phyloP scores from a whole-genome alignment of 2,329 filamentous ascomycete genomes.

The Paraphoma sp. region DNA sequence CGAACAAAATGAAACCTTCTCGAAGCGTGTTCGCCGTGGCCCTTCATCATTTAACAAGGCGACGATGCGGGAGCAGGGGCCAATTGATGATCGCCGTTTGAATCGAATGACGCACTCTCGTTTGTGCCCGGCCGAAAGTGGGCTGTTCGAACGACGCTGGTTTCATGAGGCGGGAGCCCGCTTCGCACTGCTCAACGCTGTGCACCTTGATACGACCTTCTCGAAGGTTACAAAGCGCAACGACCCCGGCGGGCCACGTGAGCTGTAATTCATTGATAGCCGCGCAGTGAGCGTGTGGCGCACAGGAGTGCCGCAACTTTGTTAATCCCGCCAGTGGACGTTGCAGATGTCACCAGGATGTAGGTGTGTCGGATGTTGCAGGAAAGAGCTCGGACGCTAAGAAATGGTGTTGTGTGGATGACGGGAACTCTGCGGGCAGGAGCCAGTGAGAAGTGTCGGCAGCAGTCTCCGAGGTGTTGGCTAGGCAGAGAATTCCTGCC shows the following conservation, averaged over 20 bases:
- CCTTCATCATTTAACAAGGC: constrained; percentile 28
- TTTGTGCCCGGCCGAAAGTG: constrained; percentile 14
- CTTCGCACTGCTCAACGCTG: constrained; percentile 16
- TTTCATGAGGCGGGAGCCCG: constrained; percentile 38
- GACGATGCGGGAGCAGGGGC: constrained; percentile 26
- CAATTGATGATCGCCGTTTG: constrained; percentile 39
- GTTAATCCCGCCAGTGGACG: constrained; percentile 3
- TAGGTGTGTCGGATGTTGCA: constrained; percentile 10
- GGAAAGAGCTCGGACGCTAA: constrained; percentile 2
- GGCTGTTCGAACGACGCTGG: constrained; percentile 32
- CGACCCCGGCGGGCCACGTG: constrained; percentile 18
- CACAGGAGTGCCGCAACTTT: not conserved
- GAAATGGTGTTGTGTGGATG: not conserved
- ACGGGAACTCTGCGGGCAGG: constrained; percentile 14
- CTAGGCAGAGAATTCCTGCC: constrained; percentile 8
- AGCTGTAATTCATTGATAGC: constrained; percentile 6
- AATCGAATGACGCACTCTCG: constrained; percentile 38
- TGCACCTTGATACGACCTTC: constrained; percentile 17
- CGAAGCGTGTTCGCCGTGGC: constrained; percentile 35
- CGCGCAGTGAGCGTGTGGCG: constrained; percentile 3
- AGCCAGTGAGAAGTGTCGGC: constrained; percentile 39
- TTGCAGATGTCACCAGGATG: not conserved
- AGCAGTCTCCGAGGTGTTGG: constrained; percentile 20
- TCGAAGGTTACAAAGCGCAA: constrained; percentile 21
- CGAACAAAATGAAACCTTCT: constrained; percentile 38